Evolutionary conservation across 768 basidiomycete genomes (phyloP).

Genomic region (Russula foetens): DNA sequence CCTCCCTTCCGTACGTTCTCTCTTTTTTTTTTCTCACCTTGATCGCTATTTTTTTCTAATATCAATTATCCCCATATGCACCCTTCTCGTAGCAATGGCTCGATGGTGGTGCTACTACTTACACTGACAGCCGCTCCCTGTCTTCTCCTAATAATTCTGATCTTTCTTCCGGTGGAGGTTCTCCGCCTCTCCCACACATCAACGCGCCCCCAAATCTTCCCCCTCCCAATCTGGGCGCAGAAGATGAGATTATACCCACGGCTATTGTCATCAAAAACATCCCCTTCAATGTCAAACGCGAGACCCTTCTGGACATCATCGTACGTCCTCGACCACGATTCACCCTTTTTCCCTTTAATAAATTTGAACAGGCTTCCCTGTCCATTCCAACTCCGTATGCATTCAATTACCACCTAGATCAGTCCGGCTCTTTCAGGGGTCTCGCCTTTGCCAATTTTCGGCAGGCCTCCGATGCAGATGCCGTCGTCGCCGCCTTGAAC

Average conservation of each 20-base stretch:
- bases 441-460: slow-evolving; percentile 98
- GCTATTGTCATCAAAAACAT: slow-evolving; percentile 99
- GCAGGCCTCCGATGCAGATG: slow-evolving; percentile 83
- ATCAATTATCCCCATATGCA: neutral
- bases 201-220: slow-evolving; percentile 39
- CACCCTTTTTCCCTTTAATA: neutral
- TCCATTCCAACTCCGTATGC: slow-evolving; percentile 96
- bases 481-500: slow-evolving; percentile 91
- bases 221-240: slow-evolving; percentile 43
- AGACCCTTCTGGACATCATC: slow-evolving; percentile 93
- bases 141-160: slow-evolving; percentile 85
- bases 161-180: slow-evolving; percentile 81
- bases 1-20: slow-evolving; percentile 57
- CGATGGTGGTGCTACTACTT: slow-evolving; percentile 40
- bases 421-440: slow-evolving; percentile 93
- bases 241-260: slow-evolving; percentile 95
- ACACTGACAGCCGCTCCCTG: slow-evolving; percentile 67
- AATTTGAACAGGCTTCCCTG: slow-evolving; percentile 60
- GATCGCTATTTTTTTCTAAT: neutral
- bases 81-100: slow-evolving; percentile 68
- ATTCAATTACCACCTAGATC: slow-evolving; percentile 98
- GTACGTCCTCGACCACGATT: slow-evolving; percentile 41
- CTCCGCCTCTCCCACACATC: slow-evolving; percentile 50
- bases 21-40: slow-evolving; percentile 18
- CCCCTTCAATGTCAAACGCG: slow-evolving; percentile 96